Base-by-base conservation (phyloP, 768 basidiomycete species). In the Termitomyces sp. region DNA sequence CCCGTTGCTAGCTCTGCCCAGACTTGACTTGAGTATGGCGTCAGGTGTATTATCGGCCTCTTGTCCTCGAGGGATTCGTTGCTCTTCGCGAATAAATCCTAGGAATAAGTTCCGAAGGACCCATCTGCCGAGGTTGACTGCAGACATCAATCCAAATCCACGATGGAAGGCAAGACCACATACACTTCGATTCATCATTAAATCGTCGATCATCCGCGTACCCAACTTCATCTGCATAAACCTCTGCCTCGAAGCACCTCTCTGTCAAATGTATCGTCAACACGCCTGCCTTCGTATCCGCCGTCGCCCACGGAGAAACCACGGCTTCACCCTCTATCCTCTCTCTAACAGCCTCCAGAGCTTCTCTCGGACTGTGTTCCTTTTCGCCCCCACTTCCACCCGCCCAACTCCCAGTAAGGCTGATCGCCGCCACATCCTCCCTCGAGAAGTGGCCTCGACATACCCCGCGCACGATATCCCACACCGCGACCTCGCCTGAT, bases 251-350 rank as follows among this genome's bases (percentile, higher is more conserved):
- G 66, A 98, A 98, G 55, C 87, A 92, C 44, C 83, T 78, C 60
- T 97, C 94, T 43, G 82, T 89, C 42, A 99, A 61, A 69, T 97
- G 92, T 3, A 98, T 83, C 2, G 89, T 87, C 56, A 99, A 75
- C 22, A 92, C 82, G 7, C 96, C 96, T 7, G 88, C 86, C 68
- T 91, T 89, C 5, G 94, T 96, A 69, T 98, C 96, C 25, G 91
- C 87, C 15, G 79, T 80, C 36, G 90, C 88, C 96, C 96, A 99
- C 12, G 85, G 73, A 23, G 84, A 75, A 9, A 91, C 84, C 27
- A 91, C 86, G 0, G 90, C 92, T 66, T 98, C 94, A 27, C 96
- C 95, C 64, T 99, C 97, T n/a, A 98, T 90, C 36, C 91, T 76
- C 64, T 93, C 92, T 54, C 88, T 78, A 18, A 98, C 92, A 39